Base-by-base conservation (phyloP, 1,139 yeast species). In the Magnusiomyces tetraspermus region DNA sequence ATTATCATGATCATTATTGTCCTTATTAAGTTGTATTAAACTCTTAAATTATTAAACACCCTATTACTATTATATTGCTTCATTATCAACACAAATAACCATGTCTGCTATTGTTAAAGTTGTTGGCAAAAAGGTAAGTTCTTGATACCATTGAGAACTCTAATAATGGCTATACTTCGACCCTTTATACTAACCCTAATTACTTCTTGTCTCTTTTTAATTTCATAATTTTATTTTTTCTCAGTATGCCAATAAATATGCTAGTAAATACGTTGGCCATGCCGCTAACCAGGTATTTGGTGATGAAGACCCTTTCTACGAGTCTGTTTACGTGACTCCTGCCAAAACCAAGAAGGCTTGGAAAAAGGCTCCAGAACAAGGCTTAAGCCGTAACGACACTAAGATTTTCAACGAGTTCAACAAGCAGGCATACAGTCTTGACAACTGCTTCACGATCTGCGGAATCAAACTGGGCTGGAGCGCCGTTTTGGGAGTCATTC, bases 391-490 rank as follows among this genome's bases (percentile, higher is more conserved):
- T 13, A 64, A 76, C 42, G 92, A 85, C 60, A 68, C 73, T 53
- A 71, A 72, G 52, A 67, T 83, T 1, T 67, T 85, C 58, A 72
- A 74, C 51, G 71, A 76, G 21, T 81, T 83, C 38, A 75, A 80
- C 60, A 71, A 79, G 49, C 72, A 79, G 54, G 90, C 72, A 2
- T 83, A 83, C 62, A 71, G 80, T 50, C 67, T 83, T 58, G 95
- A 85, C 63, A 74, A 82, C 63, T 75, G 76, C 54, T 76, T 84
- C 64, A 74, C 77, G 53, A 54, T 82, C 48, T 79, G 85, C 63
- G 92, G 94, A 0, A 63, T 80, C 30, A 69, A 85, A 47, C 62
- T 83, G 41, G 95, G 95, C 2, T 83, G 88, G 85, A 76, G 84
- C 1, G 86, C 85, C 1, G 58, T 85, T 15, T 76, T 85, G 56